Base-by-base conservation (phyloP, 1,284 basidiomycete species). In the Psilocybe mexicana region DNA sequence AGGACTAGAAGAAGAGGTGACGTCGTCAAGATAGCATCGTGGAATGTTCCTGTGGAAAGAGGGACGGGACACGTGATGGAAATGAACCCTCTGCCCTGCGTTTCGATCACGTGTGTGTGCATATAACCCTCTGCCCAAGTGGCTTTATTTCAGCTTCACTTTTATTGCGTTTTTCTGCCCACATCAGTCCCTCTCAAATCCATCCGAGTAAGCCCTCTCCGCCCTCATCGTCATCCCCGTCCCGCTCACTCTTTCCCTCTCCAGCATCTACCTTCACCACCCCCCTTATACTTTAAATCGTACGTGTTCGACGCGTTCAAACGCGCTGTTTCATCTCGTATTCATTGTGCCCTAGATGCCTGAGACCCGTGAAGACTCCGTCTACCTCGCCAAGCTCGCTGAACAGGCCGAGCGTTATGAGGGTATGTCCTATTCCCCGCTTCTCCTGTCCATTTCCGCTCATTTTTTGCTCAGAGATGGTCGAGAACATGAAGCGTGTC, bases 331-430 rank as follows among this genome's bases (percentile, higher is more conserved):
- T 56, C 61, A 43, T 30, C 58, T 43, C 58, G 47, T 58, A 51
- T 51, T 55, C 43, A 60, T 52, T 25, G n/a, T 26, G 38, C 35
- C 56, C 51, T 59, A 82, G 80, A 94, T 94, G 93, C 77, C 91
- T 72, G 88, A 90, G 72, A 84, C 88, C 73, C 93, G 94, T 75
- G 94, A 96, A 87, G 94, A 96, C 79, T 94, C 92, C 72, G 95
- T 98, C 79, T 97, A 97, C 87, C 94, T 97, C 77, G 95, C 95
- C 81, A 97, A 98, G 92, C 94, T 97, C 83, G 93, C 94, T 76
- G 94, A 96, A 83, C 94, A 96, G 84, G 95, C 95, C 69, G 95
- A 98, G 86, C 94, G 95, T 61, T 97, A 98, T 76, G 95, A 98
- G 84, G 95, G 95, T 92, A 58, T 67, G 85, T 18, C 79, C n/a